phyloP scores from a whole-genome alignment of 805 yeast genomes.

The Isabelozyma heimii region DNA sequence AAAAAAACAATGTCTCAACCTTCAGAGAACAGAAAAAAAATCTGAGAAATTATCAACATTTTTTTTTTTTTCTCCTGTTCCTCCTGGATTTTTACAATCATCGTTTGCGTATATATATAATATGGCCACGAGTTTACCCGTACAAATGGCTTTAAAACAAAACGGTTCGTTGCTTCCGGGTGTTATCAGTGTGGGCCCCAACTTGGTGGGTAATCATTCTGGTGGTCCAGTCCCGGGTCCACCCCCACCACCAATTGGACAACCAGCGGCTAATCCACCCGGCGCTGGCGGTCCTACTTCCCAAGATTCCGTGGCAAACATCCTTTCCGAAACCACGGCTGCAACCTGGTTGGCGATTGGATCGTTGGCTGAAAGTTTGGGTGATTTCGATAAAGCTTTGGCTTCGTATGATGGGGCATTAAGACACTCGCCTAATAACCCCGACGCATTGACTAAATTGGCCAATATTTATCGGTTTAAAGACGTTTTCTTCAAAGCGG shows the following conservation, averaged over 20 bases:
- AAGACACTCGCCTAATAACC: constrained; percentile 80
- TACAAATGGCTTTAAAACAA: constrained; percentile 13
- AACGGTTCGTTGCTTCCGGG: neutral
- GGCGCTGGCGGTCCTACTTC: constrained; percentile 2
- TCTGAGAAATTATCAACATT: neutral
- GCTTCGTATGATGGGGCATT: constrained; percentile 85
- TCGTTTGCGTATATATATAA: neutral
- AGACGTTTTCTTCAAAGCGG: constrained; percentile 91
- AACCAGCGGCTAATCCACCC: constrained; percentile 2
- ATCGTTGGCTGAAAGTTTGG: constrained; percentile 81
- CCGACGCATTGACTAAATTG: constrained; percentile 78
- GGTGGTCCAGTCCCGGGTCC: constrained; percentile 6
- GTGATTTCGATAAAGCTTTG: constrained; percentile 86
- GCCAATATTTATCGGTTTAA: constrained; percentile 87
- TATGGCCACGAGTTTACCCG: constrained; percentile 19
- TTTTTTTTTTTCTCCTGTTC: neutral
- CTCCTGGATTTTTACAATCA: neutral
- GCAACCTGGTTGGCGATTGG: constrained; percentile 91
- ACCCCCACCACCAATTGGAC: constrained; percentile 9
- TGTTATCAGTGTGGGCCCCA: neutral
- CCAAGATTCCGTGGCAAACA: constrained; percentile 10
- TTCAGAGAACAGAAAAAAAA: neutral
- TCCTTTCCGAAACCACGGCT: constrained; percentile 54
- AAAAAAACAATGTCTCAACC: neutral
- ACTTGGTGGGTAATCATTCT: neutral